These are phyloP conservation scores for button mushroom (Agaricus bisporus) DNA, from an alignment of 768 basidiomycete genomes.

Conservation along the genomic window DNA sequence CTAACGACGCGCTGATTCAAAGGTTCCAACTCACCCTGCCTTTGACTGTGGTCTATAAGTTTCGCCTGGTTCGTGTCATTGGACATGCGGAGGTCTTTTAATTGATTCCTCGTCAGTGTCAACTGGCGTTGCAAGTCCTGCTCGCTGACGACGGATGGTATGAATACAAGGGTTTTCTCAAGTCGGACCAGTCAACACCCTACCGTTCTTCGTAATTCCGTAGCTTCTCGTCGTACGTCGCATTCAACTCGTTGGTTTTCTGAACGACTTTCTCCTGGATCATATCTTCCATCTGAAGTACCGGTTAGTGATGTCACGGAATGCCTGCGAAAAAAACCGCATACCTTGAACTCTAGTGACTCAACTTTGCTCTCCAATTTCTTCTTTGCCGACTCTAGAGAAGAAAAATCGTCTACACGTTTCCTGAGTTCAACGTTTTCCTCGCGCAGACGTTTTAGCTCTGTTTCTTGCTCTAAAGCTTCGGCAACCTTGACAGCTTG, in stretches of 20 bases:
- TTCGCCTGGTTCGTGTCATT: constrained; percentile 93
- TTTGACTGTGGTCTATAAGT: constrained; percentile 83
- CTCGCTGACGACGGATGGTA: constrained; percentile 49
- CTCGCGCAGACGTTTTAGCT: constrained; percentile 65
- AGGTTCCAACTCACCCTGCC: constrained; percentile 55
- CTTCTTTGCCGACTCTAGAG: constrained; percentile 65
- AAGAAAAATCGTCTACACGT: constrained; percentile 56
- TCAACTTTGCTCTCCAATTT: constrained; percentile 70
- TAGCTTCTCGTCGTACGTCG: constrained; percentile 93
- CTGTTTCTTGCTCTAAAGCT: constrained; percentile 66
- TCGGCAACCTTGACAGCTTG: constrained; percentile 90
- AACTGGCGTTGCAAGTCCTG: constrained; percentile 92
- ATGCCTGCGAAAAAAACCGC: not conserved
- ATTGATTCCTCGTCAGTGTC: constrained; percentile 78
- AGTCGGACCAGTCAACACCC: constrained; percentile 14
- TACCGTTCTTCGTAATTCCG: constrained; percentile 95
- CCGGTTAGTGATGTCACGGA: not conserved
- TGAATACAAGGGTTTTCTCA: not conserved
- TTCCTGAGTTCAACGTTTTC: constrained; percentile 81
- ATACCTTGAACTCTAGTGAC: constrained; percentile 77
- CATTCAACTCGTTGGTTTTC: constrained; percentile 96
- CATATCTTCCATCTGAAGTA: constrained; percentile 82
- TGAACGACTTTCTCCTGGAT: constrained; percentile 84
- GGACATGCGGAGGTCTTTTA: constrained; percentile 83
- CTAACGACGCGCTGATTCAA: not conserved